These are phyloP conservation scores for Penicillium capsulatum DNA, from an alignment of 2,329 filamentous ascomycete genomes.

Conservation along the genomic window DNA sequence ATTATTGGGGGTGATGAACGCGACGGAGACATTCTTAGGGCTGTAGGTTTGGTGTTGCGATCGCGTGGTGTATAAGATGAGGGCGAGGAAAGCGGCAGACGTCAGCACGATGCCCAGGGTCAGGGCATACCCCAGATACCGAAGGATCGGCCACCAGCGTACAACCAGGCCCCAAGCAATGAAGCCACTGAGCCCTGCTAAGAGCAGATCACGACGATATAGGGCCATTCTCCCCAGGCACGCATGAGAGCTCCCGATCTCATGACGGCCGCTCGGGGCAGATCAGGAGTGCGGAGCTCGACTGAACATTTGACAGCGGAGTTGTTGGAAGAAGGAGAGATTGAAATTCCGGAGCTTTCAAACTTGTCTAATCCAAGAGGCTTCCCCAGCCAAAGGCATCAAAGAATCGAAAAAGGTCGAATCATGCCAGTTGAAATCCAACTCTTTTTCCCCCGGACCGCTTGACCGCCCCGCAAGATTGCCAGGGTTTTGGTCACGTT, in stretches of 20 bases:
- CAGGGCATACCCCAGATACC: conserved; percentile 83
- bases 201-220: conserved; percentile 41
- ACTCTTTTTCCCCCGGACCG: too few species aligned
- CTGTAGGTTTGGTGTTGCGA: conserved; percentile 36
- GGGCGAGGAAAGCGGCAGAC: conserved; percentile 52
- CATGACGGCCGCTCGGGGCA: conserved; percentile 30
- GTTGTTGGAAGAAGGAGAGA: conserved; percentile 2
- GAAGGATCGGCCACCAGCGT: conserved; percentile 75
- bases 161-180: conserved; percentile 84
- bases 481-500: too few species aligned
- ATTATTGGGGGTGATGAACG: conserved; percentile 58
- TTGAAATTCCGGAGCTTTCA: too few species aligned
- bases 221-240: conserved; percentile 45
- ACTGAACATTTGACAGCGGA: conserved; percentile 9
- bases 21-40: conserved; percentile 44
- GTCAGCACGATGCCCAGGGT: conserved; percentile 60
- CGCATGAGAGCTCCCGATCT: conserved; percentile 42
- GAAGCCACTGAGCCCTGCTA: conserved; percentile 48
- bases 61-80: conserved; percentile 57
- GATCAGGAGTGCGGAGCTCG: conserved; percentile 16
- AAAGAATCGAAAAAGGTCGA: background rate
- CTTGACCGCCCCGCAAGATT: too few species aligned
- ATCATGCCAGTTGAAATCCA: too few species aligned
- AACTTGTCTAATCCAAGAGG: too few species aligned
- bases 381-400: too few species aligned